Percentiles rank a stretch among this genome's conserved stretches.
These are phyloP conservation scores for Paxillus involutus DNA, from an alignment of 768 basidiomycete genomes.

Conservation along the genomic window DNA sequence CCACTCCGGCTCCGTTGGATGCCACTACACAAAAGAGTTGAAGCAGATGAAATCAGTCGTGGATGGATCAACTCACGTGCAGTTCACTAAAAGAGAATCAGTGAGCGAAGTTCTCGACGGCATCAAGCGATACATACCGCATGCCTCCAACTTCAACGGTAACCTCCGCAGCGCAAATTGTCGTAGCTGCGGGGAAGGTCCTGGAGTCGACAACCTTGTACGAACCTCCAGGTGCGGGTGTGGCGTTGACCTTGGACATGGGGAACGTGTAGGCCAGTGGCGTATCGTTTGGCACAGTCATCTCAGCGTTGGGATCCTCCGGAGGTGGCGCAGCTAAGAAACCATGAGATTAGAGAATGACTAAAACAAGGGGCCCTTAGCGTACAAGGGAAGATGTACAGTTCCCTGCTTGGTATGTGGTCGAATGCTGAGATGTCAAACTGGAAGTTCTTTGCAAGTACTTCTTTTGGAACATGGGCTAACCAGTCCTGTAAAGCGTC, in stretches of 20 bases:
- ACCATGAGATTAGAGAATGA: not conserved
- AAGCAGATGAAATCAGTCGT: not conserved
- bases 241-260: slow-evolving; percentile 46
- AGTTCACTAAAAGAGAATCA: slow-evolving; percentile 35
- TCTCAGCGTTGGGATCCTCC: slow-evolving; percentile 39
- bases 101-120: not conserved
- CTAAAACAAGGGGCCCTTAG: not conserved
- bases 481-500: slow-evolving; percentile 57
- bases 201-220: slow-evolving; percentile 60
- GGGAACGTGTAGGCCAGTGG: slow-evolving; percentile 55
- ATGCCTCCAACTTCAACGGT: slow-evolving; percentile 60
- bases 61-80: slow-evolving; percentile 34
- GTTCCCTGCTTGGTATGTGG: slow-evolving; percentile 49
- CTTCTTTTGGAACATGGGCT: slow-evolving; percentile 56
- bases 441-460: slow-evolving; percentile 67
- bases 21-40: slow-evolving; percentile 37
- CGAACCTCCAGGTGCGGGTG: slow-evolving; percentile 50
- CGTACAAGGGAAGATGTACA: slow-evolving; percentile 56
- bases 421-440: slow-evolving; percentile 47
- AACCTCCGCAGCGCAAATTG: slow-evolving; percentile 57
- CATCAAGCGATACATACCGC: slow-evolving; percentile 36
- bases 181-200: slow-evolving; percentile 52
- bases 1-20: slow-evolving; percentile 52
- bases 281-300: slow-evolving; percentile 49
- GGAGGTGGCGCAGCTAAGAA: slow-evolving; percentile 41